phyloP scores from a whole-genome alignment of 1,284 basidiomycete genomes.

The Somion occarium region DNA sequence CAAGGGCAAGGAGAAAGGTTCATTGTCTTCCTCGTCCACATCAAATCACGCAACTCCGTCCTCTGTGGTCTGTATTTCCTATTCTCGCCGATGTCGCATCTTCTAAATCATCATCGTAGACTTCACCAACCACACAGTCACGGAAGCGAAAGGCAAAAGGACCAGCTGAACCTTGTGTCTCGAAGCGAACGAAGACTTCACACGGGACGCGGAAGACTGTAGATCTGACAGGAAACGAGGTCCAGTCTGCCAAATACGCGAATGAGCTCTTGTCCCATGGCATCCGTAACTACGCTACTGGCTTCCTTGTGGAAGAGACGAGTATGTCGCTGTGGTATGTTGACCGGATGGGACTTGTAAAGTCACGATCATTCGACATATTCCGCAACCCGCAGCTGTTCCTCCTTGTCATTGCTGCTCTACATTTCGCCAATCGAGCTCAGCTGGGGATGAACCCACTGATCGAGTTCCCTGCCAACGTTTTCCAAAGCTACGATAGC shows the following conservation, averaged over 20 bases:
- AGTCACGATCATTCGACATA: slow-evolving; percentile 16
- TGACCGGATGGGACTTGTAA: slow-evolving; percentile 12
- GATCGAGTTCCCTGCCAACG: neutral
- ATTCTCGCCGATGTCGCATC: too few species aligned
- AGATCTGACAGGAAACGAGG: neutral
- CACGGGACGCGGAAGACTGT: neutral
- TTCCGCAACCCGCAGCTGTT: slow-evolving; percentile 11
- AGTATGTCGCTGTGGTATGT: slow-evolving; percentile 1
- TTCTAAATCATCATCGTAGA: neutral
- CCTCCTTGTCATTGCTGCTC: slow-evolving; percentile 16
- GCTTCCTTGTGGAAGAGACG: neutral
- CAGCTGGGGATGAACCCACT: slow-evolving; percentile 1
- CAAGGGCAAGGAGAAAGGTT: neutral
- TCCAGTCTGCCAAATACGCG: neutral
- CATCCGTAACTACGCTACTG: neutral
- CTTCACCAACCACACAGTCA: neutral
- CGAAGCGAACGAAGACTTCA: neutral
- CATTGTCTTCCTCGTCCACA: too few species aligned
- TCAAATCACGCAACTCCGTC: too few species aligned
- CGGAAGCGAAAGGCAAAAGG: neutral
- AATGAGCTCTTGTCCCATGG: slow-evolving; percentile 4
- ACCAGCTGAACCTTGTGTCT: neutral
- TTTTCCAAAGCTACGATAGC: neutral
- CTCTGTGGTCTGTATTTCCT: too few species aligned
- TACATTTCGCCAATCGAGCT: neutral